phyloP scores from a whole-genome alignment of 2,329 filamentous ascomycete genomes.

The Epichloe typhina region DNA sequence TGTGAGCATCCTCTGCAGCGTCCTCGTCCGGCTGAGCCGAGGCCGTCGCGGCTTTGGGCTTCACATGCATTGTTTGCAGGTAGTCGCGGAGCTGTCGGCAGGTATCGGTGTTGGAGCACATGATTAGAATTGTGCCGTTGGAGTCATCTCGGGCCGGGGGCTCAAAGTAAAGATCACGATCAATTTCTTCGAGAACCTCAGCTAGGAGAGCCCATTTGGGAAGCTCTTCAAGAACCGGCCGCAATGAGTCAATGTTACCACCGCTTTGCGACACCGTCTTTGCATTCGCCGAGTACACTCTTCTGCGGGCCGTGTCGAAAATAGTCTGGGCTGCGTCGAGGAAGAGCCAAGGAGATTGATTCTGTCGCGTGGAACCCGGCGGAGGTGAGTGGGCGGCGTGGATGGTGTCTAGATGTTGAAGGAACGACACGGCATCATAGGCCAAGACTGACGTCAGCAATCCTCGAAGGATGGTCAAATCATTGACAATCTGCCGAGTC shows the following conservation, averaged over 20 bases:
- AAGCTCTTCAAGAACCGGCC: conserved; percentile 79
- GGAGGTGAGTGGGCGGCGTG: conserved; percentile 81
- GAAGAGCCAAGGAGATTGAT: conserved; percentile 91
- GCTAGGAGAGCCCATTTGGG: conserved; percentile 86
- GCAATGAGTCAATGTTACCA: conserved; percentile 45
- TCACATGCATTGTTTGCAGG: conserved; percentile 77
- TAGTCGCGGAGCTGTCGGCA: conserved; percentile 85
- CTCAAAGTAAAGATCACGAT: conserved; percentile 78
- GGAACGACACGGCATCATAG: conserved; percentile 81
- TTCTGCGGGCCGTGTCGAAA: conserved; percentile 75
- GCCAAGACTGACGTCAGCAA: conserved; percentile 73
- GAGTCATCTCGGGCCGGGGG: conserved; percentile 65
- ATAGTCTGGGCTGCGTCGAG: conserved; percentile 89
- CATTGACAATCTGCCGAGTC: conserved; percentile 86
- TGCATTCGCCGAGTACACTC: conserved; percentile 67
- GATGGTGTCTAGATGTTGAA: conserved; percentile 88
- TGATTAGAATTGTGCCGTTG: conserved; percentile 84
- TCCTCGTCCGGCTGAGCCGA: conserved; percentile 18
- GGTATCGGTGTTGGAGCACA: conserved; percentile 82
- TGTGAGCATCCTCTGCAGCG: conserved; percentile 39
- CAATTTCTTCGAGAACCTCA: conserved; percentile 89
- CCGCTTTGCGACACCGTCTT: conserved; percentile 33
- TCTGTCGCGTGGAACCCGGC: conserved; percentile 74
- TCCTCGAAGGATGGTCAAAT: conserved; percentile 68
- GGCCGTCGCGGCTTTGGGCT: conserved; percentile 34